Percentiles rank a stretch among this genome's conserved stretches.
phyloP scores from a whole-genome alignment of 345 rosid species.

The Gossypium australe region DNA sequence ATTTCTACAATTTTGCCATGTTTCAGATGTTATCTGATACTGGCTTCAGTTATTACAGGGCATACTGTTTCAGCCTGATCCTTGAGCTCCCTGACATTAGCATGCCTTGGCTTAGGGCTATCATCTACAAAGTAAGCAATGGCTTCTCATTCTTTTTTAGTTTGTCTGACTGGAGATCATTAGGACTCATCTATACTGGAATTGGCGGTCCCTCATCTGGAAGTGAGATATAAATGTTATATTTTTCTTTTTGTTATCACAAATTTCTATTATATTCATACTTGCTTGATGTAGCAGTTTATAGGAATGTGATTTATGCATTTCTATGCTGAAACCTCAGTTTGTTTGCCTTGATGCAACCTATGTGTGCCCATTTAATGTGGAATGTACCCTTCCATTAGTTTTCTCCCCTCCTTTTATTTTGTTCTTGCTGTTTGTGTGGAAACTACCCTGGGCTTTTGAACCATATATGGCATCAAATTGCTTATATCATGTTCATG shows the following conservation, averaged over 20 bases:
- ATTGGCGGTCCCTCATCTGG: no score
- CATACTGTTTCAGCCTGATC: conserved; percentile 2
- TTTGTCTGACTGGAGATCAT: no score
- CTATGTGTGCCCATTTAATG: not conserved
- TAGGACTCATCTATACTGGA: no score
- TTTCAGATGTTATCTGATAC: not conserved
- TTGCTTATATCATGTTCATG: not conserved
- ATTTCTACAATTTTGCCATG: conserved; percentile 1
- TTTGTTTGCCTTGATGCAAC: not conserved
- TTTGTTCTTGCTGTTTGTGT: not conserved
- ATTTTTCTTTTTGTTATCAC: no score
- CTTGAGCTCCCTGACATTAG: conserved; percentile 59
- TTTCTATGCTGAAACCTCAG: not conserved
- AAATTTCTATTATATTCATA: no score
- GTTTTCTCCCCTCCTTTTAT: not conserved
- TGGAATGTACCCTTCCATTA: not conserved
- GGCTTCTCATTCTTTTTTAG: conserved; percentile 10
- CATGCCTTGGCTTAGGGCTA: conserved; percentile 60
- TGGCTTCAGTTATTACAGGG: conserved; percentile 40
- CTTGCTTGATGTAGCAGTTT: not conserved
- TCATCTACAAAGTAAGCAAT: conserved; percentile 62
- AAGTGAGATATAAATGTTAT: no score
- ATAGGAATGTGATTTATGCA: conserved; percentile 1
- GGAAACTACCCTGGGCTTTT: not conserved
- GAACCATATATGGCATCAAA: not conserved